Conservation (phyloP, 179 eudicot genomes). For the Patellifolia procumbens region DNA sequence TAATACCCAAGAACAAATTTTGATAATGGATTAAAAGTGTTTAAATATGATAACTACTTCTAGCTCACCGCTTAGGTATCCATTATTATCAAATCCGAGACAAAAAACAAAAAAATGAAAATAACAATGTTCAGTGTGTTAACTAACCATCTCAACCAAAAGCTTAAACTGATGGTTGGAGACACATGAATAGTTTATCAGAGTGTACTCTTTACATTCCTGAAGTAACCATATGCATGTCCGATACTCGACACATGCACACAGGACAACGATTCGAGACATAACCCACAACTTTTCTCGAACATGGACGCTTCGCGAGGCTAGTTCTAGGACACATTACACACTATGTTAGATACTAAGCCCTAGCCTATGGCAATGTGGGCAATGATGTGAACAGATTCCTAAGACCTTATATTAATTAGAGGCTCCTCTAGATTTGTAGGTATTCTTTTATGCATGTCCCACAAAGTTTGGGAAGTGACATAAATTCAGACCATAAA, state of each 20-base stretch:
- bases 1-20: no score
- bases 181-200: no score
- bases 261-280: background rate
- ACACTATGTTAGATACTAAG: background rate
- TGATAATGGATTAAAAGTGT: no score
- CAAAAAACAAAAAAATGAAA: no score
- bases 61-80: background rate
- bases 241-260: background rate
- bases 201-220: background rate
- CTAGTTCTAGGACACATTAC: background rate
- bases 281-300: background rate
- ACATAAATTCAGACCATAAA: conserved; percentile 38
- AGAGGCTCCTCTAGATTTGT: conserved; percentile 19
- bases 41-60: no score
- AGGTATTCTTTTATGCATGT: conserved; percentile 35
- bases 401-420: conserved; percentile 4
- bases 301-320: background rate
- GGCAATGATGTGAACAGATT: conserved; percentile 23
- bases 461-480: conserved; percentile 33
- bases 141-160: no score
- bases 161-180: no score
- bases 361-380: background rate
- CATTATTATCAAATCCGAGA: no score
- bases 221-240: background rate
- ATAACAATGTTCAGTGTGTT: no score